These are phyloP conservation scores for Trichoderma asperelloides DNA, from an alignment of 495 filamentous ascomycete genomes.

Conservation along the genomic window DNA sequence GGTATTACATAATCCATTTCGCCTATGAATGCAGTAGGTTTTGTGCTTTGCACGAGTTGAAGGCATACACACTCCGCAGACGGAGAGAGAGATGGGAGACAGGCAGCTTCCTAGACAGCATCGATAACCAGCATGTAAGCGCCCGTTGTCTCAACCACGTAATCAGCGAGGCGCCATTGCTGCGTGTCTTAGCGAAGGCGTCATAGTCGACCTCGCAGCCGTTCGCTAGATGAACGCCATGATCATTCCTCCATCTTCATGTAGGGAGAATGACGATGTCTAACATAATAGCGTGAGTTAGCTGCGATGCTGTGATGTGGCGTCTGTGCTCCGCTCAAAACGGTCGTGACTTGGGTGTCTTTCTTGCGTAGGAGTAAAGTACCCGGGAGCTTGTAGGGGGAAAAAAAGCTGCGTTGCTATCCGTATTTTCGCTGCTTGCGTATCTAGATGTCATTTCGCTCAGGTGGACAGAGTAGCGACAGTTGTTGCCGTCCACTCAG, in stretches of 20 bases:
- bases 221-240: neutral
- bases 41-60: neutral
- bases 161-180: neutral
- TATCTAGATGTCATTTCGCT: neutral
- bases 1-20: neutral
- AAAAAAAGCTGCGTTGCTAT: neutral
- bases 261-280: neutral
- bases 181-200: neutral
- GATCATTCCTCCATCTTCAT: neutral
- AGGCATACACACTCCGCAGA: neutral
- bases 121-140: neutral
- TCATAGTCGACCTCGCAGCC: neutral
- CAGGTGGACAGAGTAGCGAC: neutral
- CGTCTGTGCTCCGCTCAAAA: neutral
- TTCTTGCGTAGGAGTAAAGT: neutral
- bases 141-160: neutral
- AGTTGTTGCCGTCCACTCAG: neutral
- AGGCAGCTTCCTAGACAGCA: neutral
- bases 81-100: neutral
- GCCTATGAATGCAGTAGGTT: neutral
- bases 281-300: neutral
- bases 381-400: neutral
- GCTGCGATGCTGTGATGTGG: neutral
- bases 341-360: neutral
- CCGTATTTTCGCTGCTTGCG: neutral